Base-by-base conservation (phyloP, 2,329 filamentous ascomycete genomes). In the Rhexocercosporidium sp. region DNA sequence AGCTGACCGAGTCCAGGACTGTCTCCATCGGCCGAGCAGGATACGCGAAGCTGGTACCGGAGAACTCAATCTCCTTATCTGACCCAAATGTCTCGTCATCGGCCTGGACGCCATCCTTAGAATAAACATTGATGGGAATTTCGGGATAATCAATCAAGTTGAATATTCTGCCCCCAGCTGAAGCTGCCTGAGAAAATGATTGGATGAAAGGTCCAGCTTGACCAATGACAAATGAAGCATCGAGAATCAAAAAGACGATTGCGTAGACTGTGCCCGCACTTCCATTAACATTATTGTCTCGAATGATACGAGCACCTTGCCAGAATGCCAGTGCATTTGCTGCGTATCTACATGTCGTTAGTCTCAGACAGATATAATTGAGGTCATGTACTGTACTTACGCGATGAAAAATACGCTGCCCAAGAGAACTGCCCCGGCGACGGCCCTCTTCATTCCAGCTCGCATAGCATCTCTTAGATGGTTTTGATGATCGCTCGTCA, bases 321-420 rank as follows among this genome's bases (percentile, higher is more conserved):
- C 85, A 89, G 71, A 87, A 88, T 1, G 86, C 86, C 3, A 88
- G 75, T 6, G 83, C 85, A 75, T 88, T 88, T 6, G 85, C 85
- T 4, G 84, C 81, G 69, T 86, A 88, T 37, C 71, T 75, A 25
- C 11, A 62, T 51, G n/a, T 53, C 20, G 37, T 44, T 7, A 37
- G 54, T 25, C 22, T 29, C 53, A 27, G 11, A 11, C 12, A 3
- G 7, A 9, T 9, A 27, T 2, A 53, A 27, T 39, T 22, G 46
- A 53, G 1, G 3, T n/a, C 18, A 20, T 16, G 11, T 44, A 6
- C 18, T 16, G 11, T 25, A 72, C 72, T 66, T 86, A 88, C n/a
- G 85, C 84, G 67, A 88, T 82, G 69, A 88, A 88, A 70, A 86
- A 88, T 6, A 88, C 75, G 25, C 84, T 75, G 37, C 85, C 85